A percentile compares a stretch with the other conserved stretches of the same genome.
Evolutionary conservation across 345 rosid genomes (phyloP).

Genomic region (Lagerstroemia speciosa): DNA sequence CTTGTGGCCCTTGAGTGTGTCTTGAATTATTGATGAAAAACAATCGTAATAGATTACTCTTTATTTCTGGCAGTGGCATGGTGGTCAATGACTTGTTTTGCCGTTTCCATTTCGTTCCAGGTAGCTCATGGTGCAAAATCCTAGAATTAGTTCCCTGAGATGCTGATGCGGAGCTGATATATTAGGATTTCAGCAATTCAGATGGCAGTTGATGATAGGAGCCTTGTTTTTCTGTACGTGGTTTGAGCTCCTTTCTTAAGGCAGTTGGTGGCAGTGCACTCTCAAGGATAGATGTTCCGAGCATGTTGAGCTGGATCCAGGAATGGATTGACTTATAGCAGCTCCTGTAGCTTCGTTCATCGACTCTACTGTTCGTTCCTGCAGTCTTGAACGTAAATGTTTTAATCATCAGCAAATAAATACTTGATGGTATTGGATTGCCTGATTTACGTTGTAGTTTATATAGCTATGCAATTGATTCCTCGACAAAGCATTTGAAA

Average conservation of each 20-base stretch:
- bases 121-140: constrained; percentile 15
- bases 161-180: constrained; percentile 3
- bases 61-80: no score
- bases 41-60: no score
- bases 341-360: not conserved
- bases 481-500: not conserved
- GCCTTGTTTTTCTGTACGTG: not conserved
- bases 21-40: no score
- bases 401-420: not conserved
- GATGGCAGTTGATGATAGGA: not conserved
- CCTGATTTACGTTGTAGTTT: not conserved
- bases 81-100: no score
- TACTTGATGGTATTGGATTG: not conserved
- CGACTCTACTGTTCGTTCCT: not conserved
- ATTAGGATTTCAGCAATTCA: not conserved
- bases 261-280: not conserved
- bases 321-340: not conserved
- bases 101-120: no score
- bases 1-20: no score
- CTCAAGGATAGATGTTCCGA: not conserved
- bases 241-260: not conserved
- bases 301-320: not conserved
- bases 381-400: not conserved
- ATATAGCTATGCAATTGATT: not conserved
- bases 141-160: constrained; percentile 10